Percentiles rank a stretch among this genome's conserved stretches.
phyloP scores from a whole-genome alignment of 2,329 filamentous ascomycete genomes.

The Curvularia verruculosa region DNA sequence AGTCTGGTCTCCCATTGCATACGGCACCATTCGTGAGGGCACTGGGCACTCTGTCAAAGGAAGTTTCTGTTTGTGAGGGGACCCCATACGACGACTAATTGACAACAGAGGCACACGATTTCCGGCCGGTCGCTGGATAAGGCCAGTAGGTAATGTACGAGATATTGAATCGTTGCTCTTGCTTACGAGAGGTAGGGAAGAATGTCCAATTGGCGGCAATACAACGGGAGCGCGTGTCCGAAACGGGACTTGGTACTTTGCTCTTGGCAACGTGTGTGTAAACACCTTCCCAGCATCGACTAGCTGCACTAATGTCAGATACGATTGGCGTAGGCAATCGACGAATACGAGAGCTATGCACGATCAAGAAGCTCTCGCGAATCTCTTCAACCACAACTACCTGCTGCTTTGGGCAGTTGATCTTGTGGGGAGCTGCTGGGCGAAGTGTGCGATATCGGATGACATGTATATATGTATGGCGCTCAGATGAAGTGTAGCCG shows the following conservation, averaged over 20 bases:
- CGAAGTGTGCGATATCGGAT: slow-evolving; percentile 29
- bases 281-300: slow-evolving; percentile 40
- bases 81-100: neutral
- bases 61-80: neutral
- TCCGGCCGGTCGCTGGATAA: neutral
- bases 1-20: neutral
- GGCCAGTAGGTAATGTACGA: neutral
- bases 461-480: no score
- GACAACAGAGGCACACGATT: neutral
- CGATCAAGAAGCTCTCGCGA: slow-evolving; percentile 23
- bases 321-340: slow-evolving; percentile 17
- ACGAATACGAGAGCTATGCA: slow-evolving; percentile 25
- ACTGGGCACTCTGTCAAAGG: neutral
- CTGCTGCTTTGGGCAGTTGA: slow-evolving; percentile 20
- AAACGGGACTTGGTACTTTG: slow-evolving; percentile 10
- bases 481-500: neutral
- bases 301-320: slow-evolving; percentile 21
- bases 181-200: neutral
- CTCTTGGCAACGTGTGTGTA: slow-evolving; percentile 28
- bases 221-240: slow-evolving; percentile 6
- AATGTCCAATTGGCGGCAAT: slow-evolving; percentile 9
- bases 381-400: slow-evolving; percentile 17
- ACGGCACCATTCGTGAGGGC: neutral
- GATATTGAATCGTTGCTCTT: neutral
- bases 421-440: slow-evolving; percentile 1